Evolutionary conservation across 371 early-diverging fungal species (phyloP).

Genomic region (Mortierella sp.): DNA sequence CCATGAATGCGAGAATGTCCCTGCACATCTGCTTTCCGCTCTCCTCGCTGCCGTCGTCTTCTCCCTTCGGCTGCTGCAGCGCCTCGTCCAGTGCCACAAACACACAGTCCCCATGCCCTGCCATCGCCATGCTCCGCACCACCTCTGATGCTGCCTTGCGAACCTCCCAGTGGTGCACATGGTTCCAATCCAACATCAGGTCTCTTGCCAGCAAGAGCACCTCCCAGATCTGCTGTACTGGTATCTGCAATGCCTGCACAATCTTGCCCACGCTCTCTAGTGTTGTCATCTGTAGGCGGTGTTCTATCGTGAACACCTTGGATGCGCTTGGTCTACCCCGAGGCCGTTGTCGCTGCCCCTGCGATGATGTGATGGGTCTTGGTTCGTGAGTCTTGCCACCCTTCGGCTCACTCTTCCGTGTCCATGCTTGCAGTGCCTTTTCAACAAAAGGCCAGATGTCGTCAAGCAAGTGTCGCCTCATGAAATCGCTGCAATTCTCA

Average conservation of each 20-base stretch:
- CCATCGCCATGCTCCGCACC: conserved; percentile 34
- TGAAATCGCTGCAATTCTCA: conserved; percentile 44
- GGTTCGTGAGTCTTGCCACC: background rate
- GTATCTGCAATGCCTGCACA: conserved; percentile 34
- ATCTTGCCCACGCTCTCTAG: conserved; percentile 41
- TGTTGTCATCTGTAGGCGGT: conserved; percentile 44
- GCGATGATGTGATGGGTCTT: background rate
- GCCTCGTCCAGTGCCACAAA: conserved; percentile 25
- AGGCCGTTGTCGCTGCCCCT: background rate
- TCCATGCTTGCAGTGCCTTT: conserved; percentile 27
- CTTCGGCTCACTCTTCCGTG: background rate
- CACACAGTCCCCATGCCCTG: conserved; percentile 50
- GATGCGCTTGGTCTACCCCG: conserved; percentile 11
- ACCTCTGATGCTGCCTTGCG: conserved; percentile 28
- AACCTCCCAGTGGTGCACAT: conserved; percentile 32
- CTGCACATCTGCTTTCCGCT: conserved; percentile 9
- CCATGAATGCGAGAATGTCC: conserved; percentile 19
- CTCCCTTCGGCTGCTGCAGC: background rate
- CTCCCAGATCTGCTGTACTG: conserved; percentile 42
- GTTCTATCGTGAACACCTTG: conserved; percentile 47
- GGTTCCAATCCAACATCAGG: conserved; percentile 24
- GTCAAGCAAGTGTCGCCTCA: conserved; percentile 31
- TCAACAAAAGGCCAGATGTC: conserved; percentile 51
- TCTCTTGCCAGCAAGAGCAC: conserved; percentile 46
- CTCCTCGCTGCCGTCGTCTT: conserved; percentile 7